phyloP scores from a whole-genome alignment of 768 basidiomycete species.

The Termitomyces sp. region DNA sequence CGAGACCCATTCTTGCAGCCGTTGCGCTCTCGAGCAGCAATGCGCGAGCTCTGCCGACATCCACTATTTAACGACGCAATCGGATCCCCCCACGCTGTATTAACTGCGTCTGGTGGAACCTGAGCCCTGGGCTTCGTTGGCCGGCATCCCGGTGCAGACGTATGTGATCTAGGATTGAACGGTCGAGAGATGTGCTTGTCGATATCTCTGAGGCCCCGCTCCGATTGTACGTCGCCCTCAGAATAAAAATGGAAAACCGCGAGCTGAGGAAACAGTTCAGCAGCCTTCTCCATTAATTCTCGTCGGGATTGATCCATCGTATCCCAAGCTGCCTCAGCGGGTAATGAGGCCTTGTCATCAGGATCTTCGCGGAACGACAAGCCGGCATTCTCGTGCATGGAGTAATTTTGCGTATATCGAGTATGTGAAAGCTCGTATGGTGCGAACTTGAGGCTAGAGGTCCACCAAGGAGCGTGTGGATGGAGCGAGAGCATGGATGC shows the following conservation, averaged over 20 bases:
- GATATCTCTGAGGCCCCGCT: not conserved
- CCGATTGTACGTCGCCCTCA: not conserved
- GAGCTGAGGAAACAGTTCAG: not conserved
- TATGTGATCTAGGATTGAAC: not conserved
- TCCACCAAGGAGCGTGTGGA: slow-evolving; percentile 5
- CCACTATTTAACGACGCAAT: not conserved
- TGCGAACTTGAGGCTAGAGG: slow-evolving; percentile 1
- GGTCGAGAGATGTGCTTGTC: not conserved
- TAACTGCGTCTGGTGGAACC: not conserved
- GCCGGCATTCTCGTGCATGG: slow-evolving; percentile 1
- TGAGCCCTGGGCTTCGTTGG: no score
- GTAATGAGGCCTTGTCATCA: not conserved
- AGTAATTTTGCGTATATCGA: not conserved
- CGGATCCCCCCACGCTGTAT: not conserved
- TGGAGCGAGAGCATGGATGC: slow-evolving; percentile 9
- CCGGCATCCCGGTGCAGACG: not conserved
- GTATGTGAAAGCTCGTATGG: not conserved
- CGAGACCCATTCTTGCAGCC: not conserved
- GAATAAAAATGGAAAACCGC: slow-evolving; percentile 8
- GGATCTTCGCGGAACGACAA: not conserved
- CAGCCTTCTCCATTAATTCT: not conserved
- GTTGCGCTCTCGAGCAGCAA: not conserved
- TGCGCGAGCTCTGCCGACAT: not conserved
- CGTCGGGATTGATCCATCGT: slow-evolving; percentile 1
- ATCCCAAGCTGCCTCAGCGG: not conserved